These are phyloP conservation scores for Blastocrithidia nonstop DNA, from an alignment of 208 protist species.

Conservation along the genomic window DNA sequence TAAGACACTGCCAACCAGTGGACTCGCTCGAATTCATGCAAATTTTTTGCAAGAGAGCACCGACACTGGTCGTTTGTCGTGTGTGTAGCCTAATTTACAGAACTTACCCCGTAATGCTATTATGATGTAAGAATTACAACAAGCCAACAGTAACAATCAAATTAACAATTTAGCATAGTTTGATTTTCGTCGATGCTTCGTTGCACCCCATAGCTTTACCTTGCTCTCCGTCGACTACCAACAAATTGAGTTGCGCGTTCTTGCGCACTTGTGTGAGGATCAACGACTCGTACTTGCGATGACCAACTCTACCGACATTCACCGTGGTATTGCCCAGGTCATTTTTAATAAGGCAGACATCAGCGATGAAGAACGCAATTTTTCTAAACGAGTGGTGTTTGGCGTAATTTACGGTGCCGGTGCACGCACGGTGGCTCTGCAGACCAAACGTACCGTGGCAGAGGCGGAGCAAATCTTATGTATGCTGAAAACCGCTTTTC, in stretches of 20 bases:
- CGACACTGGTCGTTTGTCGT: slow-evolving; percentile 81
- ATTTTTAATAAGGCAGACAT: slow-evolving; percentile 59
- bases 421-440: slow-evolving; percentile 41
- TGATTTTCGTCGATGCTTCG: slow-evolving; percentile 65
- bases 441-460: slow-evolving; percentile 52
- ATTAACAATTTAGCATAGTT: slow-evolving; percentile 15
- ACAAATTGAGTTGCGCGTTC: slow-evolving; percentile 82
- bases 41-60: slow-evolving; percentile 83
- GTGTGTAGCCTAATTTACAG: slow-evolving; percentile 82
- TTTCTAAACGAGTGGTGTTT: slow-evolving; percentile 80
- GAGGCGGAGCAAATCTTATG: slow-evolving; percentile 33
- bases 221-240: slow-evolving; percentile 82
- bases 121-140: slow-evolving; percentile 8
- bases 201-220: slow-evolving; percentile 26
- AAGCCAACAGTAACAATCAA: slow-evolving; percentile 2
- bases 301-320: slow-evolving; percentile 58
- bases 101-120: slow-evolving; percentile 51
- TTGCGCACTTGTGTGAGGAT: slow-evolving; percentile 78
- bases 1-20: not conserved
- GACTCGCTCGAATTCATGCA: slow-evolving; percentile 19
- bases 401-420: slow-evolving; percentile 78
- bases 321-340: slow-evolving; percentile 51
- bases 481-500: slow-evolving; percentile 39
- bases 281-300: slow-evolving; percentile 37
- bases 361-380: slow-evolving; percentile 39